These are phyloP conservation scores for Yamagishiella unicocca DNA, from an alignment of 139 green algal species.

Conservation along the genomic window DNA sequence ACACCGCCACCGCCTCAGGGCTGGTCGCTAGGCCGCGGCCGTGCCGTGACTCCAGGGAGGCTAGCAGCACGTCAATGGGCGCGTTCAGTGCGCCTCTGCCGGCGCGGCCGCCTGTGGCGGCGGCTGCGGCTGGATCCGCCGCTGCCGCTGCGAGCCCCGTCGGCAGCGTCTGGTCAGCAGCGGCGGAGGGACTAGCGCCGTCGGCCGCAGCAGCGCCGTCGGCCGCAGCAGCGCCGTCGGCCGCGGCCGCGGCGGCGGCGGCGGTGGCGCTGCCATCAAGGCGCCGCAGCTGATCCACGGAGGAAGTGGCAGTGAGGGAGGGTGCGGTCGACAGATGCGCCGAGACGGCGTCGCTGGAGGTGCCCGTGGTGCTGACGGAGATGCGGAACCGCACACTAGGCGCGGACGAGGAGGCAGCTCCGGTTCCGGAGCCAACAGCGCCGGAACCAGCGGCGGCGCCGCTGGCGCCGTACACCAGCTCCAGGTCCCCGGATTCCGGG, in stretches of 20 bases:
- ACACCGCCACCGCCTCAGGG: conserved; percentile 38
- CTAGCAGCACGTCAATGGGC: conserved; percentile 8
- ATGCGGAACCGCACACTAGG: not conserved
- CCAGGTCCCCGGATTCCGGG: not conserved
- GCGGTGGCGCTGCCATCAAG: not conserved
- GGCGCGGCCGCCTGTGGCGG: not conserved
- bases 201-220: not conserved
- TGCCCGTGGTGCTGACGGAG: not conserved
- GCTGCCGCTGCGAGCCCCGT: not conserved
- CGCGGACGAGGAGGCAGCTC: not conserved
- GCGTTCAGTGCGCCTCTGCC: not conserved
- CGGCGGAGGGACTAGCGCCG: too few species aligned
- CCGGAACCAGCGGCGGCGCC: not conserved
- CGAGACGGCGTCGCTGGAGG: not conserved
- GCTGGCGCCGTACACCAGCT: not conserved
- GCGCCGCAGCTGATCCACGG: too few species aligned
- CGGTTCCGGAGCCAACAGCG: too few species aligned
- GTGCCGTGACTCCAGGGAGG: conserved; percentile 18
- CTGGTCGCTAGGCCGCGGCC: conserved; percentile 13
- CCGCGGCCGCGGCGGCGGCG: not conserved
- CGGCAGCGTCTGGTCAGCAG: too few species aligned
- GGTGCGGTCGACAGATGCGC: not conserved
- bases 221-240: too few species aligned
- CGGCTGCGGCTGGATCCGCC: not conserved
- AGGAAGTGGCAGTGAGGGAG: too few species aligned